Evolutionary conservation across 2,329 filamentous ascomycete genomes (phyloP), one percentile per base, ranked within the genome.

Genomic region (Sclerotinia glacialis): DNA sequence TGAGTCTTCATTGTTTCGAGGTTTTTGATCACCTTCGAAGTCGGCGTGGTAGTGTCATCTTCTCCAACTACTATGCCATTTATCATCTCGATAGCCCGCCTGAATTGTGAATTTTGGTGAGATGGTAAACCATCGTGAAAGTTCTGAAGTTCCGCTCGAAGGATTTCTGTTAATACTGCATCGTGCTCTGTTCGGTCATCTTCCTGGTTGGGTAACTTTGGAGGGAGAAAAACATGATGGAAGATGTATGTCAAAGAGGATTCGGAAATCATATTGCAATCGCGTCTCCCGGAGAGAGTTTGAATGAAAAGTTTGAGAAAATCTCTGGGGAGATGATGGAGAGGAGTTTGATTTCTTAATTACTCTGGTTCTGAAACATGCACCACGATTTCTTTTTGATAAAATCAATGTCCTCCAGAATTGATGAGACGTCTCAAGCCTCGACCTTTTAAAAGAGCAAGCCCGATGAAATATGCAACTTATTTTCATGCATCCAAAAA

Each of bases 221-320:
- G 80, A 0, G 82, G 83, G 0, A 85, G 76, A 26, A 83, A 81
- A 1, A 83, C 72, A 70, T 85, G 81, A 47, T 83, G 71, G 47
- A 82, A 75, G 2, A 82, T 67, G 68, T 79, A 81, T 31, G 28
- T 28, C 26, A 46, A 44, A 23, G 23, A 11, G 5, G 42, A 31
- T 8, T n/a, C 5, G 21, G 56, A 47, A 6, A 9, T 8, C 56
- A 59, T 59, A 12, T 31, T 59, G 18, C 16, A 14, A 59, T 23
- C 12, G 16, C 8, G n/a, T 28, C 23, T 40, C 12, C 37, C 14
- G 14, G 37, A 6, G 14, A 40, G 14, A 1, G n/a, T 11, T 28
- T 14, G 14, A 1, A 21, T 18, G 9, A 31, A 6, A 1, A 31
- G 9, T 11, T 34, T 16, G 26, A n/a, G 55, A 3, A 8, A 28